Base-by-base conservation (phyloP, 2,329 filamentous ascomycete species). In the Orbilia oligospora region DNA sequence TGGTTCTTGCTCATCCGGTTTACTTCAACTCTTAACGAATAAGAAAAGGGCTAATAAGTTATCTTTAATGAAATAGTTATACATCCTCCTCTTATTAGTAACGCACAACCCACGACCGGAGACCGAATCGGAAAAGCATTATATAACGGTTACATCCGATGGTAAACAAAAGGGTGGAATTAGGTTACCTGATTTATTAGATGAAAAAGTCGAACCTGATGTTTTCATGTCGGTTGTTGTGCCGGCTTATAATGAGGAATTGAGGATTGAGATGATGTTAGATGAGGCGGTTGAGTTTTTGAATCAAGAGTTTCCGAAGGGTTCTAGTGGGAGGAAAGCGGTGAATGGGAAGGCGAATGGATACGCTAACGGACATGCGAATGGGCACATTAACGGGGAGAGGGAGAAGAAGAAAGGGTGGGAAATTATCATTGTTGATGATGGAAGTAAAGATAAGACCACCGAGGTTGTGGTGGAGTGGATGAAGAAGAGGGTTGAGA, bases 171-270 rank as follows among this genome's bases (percentile, higher is more conserved):
- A 82, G 80, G 81, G 83, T 82, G 33, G 78, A 83, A 44, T 79
- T 81, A 80, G 53, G 76, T 82, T 82, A 82, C 85, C 80, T 83
- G 85, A 80, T 83, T 84, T 20, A 85, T 85, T 3, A 84, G 83
- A 80, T 84, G 84, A 53, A 83, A 84, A 2, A 84, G 84, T 46
- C 87, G 90, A 80, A 84, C 87, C 16, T 88, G 89, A 81, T 80
- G 85, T 97, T n/a, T 92, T 92, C 83, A 90, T 99, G 87, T 96
- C 92, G 68, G 90, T 98, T 6, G 93, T 99, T 0, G 91, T 99
- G 51, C 96, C 96, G 0, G 96, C 96, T 9, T 99, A 94, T 88
- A 99, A 99, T 81, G 96, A 99, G 83, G 91, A 95, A 83, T 88
- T 92, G 75, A 90, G 96, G 33, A 88, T 99, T 56, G 88, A 90